Conservation (phyloP, 192 early-diverging fungal species). For the Entomortierella parvispora region DNA sequence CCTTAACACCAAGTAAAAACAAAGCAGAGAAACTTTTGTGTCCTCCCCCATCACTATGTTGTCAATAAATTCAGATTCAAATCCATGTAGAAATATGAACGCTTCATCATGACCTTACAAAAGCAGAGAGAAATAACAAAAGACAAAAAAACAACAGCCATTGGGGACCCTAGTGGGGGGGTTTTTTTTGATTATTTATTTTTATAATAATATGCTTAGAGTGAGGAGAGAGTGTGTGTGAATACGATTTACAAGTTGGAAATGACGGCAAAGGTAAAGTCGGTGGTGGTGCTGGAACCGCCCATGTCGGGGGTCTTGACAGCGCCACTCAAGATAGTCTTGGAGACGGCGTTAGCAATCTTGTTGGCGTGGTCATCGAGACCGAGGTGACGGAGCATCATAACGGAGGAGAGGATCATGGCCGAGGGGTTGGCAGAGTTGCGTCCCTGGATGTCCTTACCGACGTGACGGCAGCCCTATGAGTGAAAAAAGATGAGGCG, state of each 20-base stretch:
- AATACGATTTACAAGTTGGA: constrained; percentile 65
- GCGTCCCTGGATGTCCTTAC: constrained; percentile 91
- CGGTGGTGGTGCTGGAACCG: constrained; percentile 86
- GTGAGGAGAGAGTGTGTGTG: too few species aligned
- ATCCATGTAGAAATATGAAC: too few species aligned
- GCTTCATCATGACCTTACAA: too few species aligned
- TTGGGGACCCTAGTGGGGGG: too few species aligned
- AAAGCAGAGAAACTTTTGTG: not conserved
- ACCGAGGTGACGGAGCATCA: constrained; percentile 95
- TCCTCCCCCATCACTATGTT: too few species aligned
- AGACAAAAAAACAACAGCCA: too few species aligned
- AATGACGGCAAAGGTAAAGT: constrained; percentile 93
- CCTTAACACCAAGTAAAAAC: constrained; percentile 55
- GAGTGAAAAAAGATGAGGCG: not conserved
- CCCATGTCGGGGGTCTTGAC: constrained; percentile 89
- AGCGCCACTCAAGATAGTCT: constrained; percentile 84
- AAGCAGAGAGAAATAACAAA: too few species aligned
- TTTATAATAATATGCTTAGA: too few species aligned
- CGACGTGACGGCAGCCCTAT: constrained; percentile 95
- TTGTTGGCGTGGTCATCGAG: constrained; percentile 88
- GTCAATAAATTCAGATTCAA: too few species aligned
- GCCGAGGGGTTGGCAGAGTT: constrained; percentile 97
- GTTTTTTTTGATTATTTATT: too few species aligned
- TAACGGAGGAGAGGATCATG: constrained; percentile 89
- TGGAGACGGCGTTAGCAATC: constrained; percentile 89